A percentile compares a stretch with the other conserved stretches of the same genome.
Evolutionary conservation across 2,329 filamentous ascomycete species (phyloP).

Genomic region (Aspergillus arachidicola): DNA sequence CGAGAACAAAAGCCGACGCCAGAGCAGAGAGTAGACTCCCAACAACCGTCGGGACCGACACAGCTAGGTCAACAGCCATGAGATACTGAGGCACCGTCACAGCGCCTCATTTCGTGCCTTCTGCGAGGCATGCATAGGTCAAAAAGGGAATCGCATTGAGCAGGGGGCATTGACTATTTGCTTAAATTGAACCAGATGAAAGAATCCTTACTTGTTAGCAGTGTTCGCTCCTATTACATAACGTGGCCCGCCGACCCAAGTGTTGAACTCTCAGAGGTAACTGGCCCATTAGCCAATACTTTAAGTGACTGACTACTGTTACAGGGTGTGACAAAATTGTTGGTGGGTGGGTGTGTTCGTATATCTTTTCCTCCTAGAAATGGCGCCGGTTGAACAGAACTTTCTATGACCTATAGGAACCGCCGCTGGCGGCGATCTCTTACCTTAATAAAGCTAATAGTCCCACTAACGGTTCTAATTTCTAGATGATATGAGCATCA

Average conservation of each 20-base stretch:
- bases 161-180: background rate
- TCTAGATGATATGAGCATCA: background rate
- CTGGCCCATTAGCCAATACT: background rate
- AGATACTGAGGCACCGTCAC: background rate
- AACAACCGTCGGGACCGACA: background rate
- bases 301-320: background rate
- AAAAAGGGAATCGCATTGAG: background rate
- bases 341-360: background rate
- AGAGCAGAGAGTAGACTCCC: background rate
- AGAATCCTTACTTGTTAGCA: background rate
- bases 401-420: background rate
- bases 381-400: background rate
- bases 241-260: background rate
- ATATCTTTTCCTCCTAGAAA: background rate
- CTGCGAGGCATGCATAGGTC: background rate
- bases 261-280: background rate
- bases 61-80: slow-evolving; percentile 1
- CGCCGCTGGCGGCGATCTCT: background rate
- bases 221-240: background rate
- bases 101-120: background rate
- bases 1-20: background rate
- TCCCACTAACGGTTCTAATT: background rate
- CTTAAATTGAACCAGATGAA: background rate
- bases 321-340: background rate
- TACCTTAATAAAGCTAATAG: background rate